A percentile compares a stretch with the other conserved stretches of the same genome.
Conservation (phyloP, 2,329 filamentous ascomycete species). For the Akanthomyces uredinophilus region DNA sequence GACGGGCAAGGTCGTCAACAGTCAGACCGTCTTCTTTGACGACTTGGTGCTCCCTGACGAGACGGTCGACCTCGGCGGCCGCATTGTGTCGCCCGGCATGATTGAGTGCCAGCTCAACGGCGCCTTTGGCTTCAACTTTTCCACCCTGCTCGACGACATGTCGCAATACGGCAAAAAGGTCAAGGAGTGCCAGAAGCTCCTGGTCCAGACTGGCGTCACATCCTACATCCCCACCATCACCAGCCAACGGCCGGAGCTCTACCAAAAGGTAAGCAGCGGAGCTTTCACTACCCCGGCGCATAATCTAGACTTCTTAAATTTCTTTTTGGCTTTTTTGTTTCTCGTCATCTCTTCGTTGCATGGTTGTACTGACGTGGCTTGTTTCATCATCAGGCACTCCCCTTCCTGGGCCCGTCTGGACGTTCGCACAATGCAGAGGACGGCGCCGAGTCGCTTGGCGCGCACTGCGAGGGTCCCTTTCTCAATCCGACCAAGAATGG, state of each 20-base stretch:
- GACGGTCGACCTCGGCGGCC: conserved; percentile 73
- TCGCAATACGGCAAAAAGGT: conserved; percentile 68
- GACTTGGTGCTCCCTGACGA: conserved; percentile 64
- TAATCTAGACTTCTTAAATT: background rate
- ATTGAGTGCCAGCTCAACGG: conserved; percentile 93
- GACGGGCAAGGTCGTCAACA: conserved; percentile 76
- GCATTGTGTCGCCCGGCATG: conserved; percentile 78
- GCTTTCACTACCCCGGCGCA: background rate
- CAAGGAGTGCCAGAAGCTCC: conserved; percentile 61
- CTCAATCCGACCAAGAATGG: conserved; percentile 79
- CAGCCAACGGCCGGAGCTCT: conserved; percentile 74
- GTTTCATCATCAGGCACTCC: conserved; percentile 52
- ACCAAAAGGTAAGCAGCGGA: conserved; percentile 56
- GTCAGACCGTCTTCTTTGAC: conserved; percentile 62
- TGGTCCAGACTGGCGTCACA: conserved; percentile 78
- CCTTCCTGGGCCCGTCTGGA: conserved; percentile 70
- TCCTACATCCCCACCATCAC: conserved; percentile 83
- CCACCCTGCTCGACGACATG: conserved; percentile 64
- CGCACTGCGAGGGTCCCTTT: conserved; percentile 89
- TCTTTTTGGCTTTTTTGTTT: background rate
- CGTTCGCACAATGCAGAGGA: conserved; percentile 52
- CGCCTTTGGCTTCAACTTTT: conserved; percentile 90
- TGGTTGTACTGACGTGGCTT: background rate
- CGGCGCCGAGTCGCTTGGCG: conserved; percentile 82
- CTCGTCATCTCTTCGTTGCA: background rate